Evolutionary conservation across 176 grass and related monocot genomes (phyloP).

Genomic region (Saccharum spontaneum): DNA sequence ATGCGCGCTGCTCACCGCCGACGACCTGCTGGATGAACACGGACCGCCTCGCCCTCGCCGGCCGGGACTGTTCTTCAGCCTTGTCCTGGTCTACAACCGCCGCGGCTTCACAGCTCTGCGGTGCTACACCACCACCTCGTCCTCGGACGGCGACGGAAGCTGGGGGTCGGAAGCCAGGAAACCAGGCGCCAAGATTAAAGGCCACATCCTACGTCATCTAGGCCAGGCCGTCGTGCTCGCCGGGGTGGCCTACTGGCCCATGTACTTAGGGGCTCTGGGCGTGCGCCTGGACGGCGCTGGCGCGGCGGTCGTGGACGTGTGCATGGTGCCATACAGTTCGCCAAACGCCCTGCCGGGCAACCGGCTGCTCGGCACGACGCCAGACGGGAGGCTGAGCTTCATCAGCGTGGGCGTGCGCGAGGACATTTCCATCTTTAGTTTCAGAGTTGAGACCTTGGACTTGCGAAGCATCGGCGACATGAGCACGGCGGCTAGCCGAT

Average conservation of each 20-base stretch:
- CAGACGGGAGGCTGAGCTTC: neutral
- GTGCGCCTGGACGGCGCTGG: neutral
- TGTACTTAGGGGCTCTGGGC: neutral
- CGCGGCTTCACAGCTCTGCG: conserved; percentile 7
- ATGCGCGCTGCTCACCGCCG: conserved; percentile 21
- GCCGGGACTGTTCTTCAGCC: neutral
- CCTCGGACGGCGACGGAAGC: neutral
- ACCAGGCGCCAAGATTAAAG: neutral
- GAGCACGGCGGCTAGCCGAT: neutral
- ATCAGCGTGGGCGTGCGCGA: neutral
- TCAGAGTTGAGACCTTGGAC: neutral
- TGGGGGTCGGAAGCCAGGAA: neutral
- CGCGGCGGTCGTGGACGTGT: neutral
- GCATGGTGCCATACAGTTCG: neutral
- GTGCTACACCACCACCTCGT: neutral
- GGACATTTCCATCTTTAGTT: neutral
- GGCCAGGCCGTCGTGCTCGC: neutral
- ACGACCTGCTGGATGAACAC: neutral
- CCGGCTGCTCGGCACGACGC: neutral
- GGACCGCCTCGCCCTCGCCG: no score
- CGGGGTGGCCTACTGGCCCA: conserved; percentile 11
- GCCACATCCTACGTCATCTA: neutral
- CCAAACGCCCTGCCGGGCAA: no score
- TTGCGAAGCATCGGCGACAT: neutral
- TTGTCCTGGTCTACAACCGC: conserved; percentile 27